These are phyloP conservation scores for Colletotrichum cuscutae DNA, from an alignment of 2,329 filamentous ascomycete species.

Conservation along the genomic window DNA sequence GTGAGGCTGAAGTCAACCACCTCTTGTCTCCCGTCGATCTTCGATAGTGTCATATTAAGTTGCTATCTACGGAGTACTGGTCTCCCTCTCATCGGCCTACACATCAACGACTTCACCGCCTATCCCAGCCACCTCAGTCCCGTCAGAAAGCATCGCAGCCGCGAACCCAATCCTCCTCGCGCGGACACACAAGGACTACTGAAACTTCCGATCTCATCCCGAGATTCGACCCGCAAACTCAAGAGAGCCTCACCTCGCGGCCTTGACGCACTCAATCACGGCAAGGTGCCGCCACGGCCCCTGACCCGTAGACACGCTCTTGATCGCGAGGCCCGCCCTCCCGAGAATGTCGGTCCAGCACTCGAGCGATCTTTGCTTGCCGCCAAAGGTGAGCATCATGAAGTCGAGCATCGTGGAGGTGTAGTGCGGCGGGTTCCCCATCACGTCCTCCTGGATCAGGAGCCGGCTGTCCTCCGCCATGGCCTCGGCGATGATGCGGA, in stretches of 20 bases:
- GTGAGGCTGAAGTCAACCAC: background rate
- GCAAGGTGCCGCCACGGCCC: conserved; percentile 34
- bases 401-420: conserved; percentile 43
- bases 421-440: conserved; percentile 40
- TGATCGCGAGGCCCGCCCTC: conserved; percentile 42
- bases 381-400: conserved; percentile 44
- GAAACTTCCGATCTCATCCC: background rate
- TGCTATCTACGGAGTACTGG: no score
- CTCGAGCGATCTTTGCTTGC: conserved; percentile 45
- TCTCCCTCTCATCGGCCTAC: no score
- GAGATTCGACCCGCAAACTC: background rate
- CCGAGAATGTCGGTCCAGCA: conserved; percentile 40
- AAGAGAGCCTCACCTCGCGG: background rate
- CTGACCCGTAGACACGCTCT: conserved; percentile 35
- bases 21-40: background rate
- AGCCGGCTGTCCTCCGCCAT: conserved; percentile 46
- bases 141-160: background rate
- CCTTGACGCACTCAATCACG: conserved; percentile 38
- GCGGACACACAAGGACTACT: background rate
- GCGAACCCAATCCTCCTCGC: background rate
- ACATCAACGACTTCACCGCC: background rate
- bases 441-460: conserved; percentile 46
- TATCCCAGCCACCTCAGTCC: background rate
- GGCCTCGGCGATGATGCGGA: conserved; percentile 43
- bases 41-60: background rate